Base-by-base conservation (phyloP, 2,329 filamentous ascomycete genomes). In the Aureobasidium sp. region DNA sequence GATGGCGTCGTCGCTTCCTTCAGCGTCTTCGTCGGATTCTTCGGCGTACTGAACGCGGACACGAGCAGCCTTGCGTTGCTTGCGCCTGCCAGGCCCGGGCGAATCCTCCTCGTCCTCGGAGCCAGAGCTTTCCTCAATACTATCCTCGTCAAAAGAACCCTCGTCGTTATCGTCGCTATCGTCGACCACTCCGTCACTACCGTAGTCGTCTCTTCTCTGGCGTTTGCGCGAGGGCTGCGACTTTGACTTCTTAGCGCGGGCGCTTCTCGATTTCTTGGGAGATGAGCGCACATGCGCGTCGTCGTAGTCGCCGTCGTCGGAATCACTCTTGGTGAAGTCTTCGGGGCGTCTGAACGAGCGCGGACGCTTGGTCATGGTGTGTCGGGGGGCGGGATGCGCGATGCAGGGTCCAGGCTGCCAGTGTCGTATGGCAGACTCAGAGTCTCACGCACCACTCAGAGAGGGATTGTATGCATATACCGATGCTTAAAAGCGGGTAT, bases 11-110 rank as follows among this genome's bases (percentile, higher is more conserved):
- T 52, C 53, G 55, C 44, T 49, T 74, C 57, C 74, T 66, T 76
- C 72, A 58, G 77, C 74, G 70, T 74, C 74, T 44, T 72, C 71
- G 58, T 76, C 79, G 7, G 65, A 67, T 70, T 85, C 83, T 70
- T 85, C 83, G 65, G 84, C 79, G 76, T 87, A 86, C 36, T 77
- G 78, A 48, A 80, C 77, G 1, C 11, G 71, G 67, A 83, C 81
- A 68, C 81, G 81, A 12, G 81, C 79, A n/a, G 79, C 81, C 63
- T 77, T 77, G 65, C 85, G 80, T 66, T 81, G 79, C 48, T 80
- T 78, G 52, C 82, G 76, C 39, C 84, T 84, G 55, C 82, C 81
- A 41, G 69, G 70, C 1, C 79, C 73, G 8, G 82, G 79, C 63
- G 77, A 77, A 27, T 74, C 74, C 52, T 74, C 71, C 36, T 80